Conservation (phyloP, 2,329 filamentous ascomycete species). For the Beauveria varroae region DNA sequence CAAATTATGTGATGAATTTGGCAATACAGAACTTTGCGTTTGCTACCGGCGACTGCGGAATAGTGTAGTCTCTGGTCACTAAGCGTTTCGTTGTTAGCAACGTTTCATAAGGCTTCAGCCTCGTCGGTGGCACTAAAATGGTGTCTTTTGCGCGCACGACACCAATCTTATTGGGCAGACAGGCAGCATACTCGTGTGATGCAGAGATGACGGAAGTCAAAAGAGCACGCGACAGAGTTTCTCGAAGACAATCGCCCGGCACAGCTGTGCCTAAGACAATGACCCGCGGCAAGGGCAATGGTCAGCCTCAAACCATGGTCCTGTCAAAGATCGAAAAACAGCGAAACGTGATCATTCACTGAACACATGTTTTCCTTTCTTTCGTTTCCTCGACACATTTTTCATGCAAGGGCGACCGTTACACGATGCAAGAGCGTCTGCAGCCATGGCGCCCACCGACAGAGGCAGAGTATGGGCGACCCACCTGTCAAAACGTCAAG, state of each 20-base stretch:
- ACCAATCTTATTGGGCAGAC: not conserved
- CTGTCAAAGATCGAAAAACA: not conserved
- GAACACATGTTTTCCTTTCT: not conserved
- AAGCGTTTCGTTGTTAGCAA: not conserved
- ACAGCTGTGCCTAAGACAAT: not conserved
- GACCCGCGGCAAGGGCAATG: not conserved
- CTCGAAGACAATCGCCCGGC: not conserved
- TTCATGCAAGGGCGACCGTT: not conserved
- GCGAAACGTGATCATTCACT: not conserved
- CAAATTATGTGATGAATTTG: not conserved
- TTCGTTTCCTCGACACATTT: not conserved
- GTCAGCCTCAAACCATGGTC: not conserved
- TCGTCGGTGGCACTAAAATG: not conserved
- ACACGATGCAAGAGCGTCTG: not conserved
- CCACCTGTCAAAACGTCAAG: conserved; percentile 8
- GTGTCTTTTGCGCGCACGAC: not conserved
- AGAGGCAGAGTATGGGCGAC: not conserved
- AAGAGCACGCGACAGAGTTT: not conserved
- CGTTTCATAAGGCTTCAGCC: not conserved
- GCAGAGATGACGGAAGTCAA: not conserved
- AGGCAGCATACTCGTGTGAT: not conserved
- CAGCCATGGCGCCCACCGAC: not conserved
- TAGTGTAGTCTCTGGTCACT: not conserved
- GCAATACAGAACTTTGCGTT: not conserved
- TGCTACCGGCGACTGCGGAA: not conserved